These are phyloP conservation scores for Dothistroma septosporum DNA, from an alignment of 2,329 filamentous ascomycete genomes.

Conservation along the genomic window DNA sequence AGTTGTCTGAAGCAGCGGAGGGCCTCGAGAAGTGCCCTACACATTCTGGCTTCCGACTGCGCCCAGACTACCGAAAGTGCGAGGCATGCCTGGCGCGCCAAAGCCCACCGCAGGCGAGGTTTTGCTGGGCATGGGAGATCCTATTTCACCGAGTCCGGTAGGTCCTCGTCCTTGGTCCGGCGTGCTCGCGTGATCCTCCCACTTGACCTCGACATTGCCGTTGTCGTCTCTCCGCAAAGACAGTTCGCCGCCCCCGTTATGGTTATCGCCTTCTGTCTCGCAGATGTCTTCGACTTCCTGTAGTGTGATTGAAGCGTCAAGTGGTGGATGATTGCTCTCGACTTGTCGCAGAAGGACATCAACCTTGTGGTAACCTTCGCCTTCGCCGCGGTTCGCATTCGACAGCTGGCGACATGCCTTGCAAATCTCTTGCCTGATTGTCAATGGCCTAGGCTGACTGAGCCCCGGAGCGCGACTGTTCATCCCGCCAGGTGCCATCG, in stretches of 20 bases:
- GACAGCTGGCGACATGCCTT: slow-evolving; percentile 68
- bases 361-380: slow-evolving; percentile 67
- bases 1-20: background rate
- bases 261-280: slow-evolving; percentile 80
- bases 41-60: background rate
- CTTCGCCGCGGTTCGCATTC: slow-evolving; percentile 36
- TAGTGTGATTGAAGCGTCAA: slow-evolving; percentile 54
- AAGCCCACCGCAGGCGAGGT: slow-evolving; percentile 36
- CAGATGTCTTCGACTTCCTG: slow-evolving; percentile 77
- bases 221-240: slow-evolving; percentile 53
- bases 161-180: slow-evolving; percentile 27
- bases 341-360: slow-evolving; percentile 61
- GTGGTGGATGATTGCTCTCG: slow-evolving; percentile 56
- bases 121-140: slow-evolving; percentile 44
- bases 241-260: slow-evolving; percentile 89
- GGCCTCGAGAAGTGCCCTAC: background rate
- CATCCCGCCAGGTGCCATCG: slow-evolving; percentile 8
- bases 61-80: background rate
- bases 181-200: slow-evolving; percentile 33
- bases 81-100: slow-evolving; percentile 27
- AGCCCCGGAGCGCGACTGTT: slow-evolving; percentile 42
- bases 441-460: slow-evolving; percentile 52
- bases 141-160: slow-evolving; percentile 44
- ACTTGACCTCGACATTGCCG: slow-evolving; percentile 42
- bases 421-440: slow-evolving; percentile 70